Evolutionary conservation across 2,329 filamentous ascomycete species (phyloP).

Genomic region (Trichoderma atrobrunneum): DNA sequence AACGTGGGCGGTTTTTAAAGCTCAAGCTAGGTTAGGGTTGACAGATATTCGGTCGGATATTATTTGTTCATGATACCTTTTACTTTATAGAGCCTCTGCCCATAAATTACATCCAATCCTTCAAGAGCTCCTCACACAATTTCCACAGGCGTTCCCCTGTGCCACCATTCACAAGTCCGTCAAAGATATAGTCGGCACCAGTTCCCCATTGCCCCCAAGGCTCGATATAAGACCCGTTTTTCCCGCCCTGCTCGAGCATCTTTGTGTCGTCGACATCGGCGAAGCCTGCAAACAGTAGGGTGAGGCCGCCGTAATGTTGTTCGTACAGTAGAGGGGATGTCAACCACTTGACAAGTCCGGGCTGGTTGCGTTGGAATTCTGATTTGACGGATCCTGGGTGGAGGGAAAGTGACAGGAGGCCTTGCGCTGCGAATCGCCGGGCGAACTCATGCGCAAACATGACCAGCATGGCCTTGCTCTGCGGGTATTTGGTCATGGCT

Average conservation of each 20-base stretch:
- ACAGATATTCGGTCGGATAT: not conserved
- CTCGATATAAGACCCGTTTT: not conserved
- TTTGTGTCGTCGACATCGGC: not conserved
- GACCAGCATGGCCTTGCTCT: not conserved
- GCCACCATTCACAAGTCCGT: not conserved
- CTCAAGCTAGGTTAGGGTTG: not conserved
- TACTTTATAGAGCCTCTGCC: not conserved
- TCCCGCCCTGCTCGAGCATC: not conserved
- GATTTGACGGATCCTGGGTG: not conserved
- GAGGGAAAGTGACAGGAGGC: not conserved
- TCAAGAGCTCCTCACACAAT: not conserved
- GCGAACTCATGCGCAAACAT: not conserved
- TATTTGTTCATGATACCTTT: not conserved
- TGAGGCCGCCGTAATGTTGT: not conserved
- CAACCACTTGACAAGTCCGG: not conserved
- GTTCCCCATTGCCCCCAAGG: not conserved
- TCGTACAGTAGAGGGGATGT: not conserved
- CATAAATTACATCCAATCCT: not conserved
- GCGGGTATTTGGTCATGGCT: not conserved
- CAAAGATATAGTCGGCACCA: not conserved
- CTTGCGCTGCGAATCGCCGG: not conserved
- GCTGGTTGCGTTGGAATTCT: not conserved
- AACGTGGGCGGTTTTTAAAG: not conserved
- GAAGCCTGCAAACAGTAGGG: not conserved
- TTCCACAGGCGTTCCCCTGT: not conserved